A percentile compares a stretch with the other conserved stretches of the same genome.
Conservation (phyloP, 805 yeast genomes). For the Metschnikowia kunwiensis region DNA sequence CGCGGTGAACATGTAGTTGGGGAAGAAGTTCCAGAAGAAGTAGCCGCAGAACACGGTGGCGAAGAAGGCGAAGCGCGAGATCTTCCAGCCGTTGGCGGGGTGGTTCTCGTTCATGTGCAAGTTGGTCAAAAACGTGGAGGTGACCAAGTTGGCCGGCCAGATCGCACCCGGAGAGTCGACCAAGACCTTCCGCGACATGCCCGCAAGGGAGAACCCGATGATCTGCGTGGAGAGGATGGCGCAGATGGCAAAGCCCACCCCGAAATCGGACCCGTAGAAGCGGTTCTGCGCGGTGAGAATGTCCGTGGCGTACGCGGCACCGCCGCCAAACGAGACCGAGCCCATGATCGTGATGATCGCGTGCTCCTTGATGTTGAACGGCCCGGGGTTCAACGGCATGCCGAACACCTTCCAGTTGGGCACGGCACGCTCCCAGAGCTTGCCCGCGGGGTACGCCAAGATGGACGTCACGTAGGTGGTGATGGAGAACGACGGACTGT, state of each 20-base stretch:
- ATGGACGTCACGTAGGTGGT: conserved; percentile 55
- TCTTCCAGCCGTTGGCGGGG: conserved; percentile 58
- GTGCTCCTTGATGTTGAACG: conserved; percentile 62
- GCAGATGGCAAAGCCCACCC: conserved; percentile 54
- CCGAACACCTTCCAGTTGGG: conserved; percentile 38
- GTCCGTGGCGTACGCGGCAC: conserved; percentile 57
- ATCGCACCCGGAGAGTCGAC: conserved; percentile 64
- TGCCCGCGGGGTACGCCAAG: conserved; percentile 60
- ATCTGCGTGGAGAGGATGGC: conserved; percentile 56
- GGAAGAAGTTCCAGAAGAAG: conserved; percentile 12
- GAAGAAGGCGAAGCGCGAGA: conserved; percentile 20
- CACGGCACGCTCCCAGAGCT: conserved; percentile 38
- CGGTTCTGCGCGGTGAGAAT: conserved; percentile 50
- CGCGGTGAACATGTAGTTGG: conserved; percentile 50
- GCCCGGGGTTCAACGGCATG: conserved; percentile 54
- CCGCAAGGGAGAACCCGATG: conserved; percentile 68
- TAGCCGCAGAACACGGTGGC: conserved; percentile 3
- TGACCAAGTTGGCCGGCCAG: conserved; percentile 69
- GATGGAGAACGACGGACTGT: conserved; percentile 52
- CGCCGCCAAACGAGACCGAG: conserved; percentile 37
- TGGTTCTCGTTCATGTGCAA: conserved; percentile 51
- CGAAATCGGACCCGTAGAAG: conserved; percentile 45
- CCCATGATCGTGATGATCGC: conserved; percentile 53
- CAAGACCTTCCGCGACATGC: conserved; percentile 54
- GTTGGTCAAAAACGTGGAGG: conserved; percentile 53